Conservation (phyloP, 257 asterid genomes). For the Nicotiana sylvestris region DNA sequence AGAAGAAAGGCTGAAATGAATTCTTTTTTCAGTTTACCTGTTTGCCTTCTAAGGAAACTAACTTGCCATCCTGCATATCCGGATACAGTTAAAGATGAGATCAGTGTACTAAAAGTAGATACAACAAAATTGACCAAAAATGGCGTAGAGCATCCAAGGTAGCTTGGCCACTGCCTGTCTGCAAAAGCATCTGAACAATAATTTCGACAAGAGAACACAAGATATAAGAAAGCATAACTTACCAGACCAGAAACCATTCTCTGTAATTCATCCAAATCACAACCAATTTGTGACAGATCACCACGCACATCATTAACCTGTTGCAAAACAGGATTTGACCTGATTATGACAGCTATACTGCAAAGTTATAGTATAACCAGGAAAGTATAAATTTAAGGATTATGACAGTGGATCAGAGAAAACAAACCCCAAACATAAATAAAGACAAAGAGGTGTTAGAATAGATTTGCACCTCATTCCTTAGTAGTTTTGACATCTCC, state of each 20-base stretch:
- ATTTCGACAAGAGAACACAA: neutral
- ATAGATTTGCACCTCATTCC: constrained; percentile 46
- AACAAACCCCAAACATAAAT: neutral
- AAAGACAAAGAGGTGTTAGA: neutral
- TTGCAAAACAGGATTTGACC: neutral
- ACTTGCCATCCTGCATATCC: constrained; percentile 62
- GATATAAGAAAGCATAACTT: neutral
- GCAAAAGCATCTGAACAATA: neutral
- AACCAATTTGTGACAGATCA: constrained; percentile 18
- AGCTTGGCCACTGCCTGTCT: neutral
- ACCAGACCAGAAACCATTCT: constrained; percentile 17
- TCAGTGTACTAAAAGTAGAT: neutral
- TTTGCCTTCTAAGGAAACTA: constrained; percentile 61
- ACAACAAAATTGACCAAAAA: neutral
- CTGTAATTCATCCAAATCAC: constrained; percentile 15
- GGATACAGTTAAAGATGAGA: neutral
- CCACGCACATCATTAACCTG: constrained; percentile 19
- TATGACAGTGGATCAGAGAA: neutral
- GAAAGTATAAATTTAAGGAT: neutral
- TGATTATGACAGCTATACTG: neutral
- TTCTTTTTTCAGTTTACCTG: constrained; percentile 44
- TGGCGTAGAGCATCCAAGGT: neutral
- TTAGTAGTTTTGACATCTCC: constrained; percentile 67
- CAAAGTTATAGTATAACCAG: neutral
- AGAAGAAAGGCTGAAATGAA: neutral